Percentiles rank a stretch among this genome's conserved stretches.
Evolutionary conservation across 306 rosid species (phyloP).

Genomic region (Glycyrrhiza uralensis): DNA sequence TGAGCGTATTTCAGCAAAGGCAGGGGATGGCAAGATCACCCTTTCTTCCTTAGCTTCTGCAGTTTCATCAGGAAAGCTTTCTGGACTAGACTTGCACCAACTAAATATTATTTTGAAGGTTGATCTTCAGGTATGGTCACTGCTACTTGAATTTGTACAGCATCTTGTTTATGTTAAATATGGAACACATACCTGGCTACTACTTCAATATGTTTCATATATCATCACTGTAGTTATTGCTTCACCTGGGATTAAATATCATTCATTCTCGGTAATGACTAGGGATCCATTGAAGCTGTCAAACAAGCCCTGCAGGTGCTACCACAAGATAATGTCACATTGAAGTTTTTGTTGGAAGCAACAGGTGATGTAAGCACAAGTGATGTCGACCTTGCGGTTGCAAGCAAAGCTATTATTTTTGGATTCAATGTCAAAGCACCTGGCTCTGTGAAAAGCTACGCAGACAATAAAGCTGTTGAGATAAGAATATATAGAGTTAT

Average conservation of each 20-base stretch:
- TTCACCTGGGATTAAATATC: conserved; percentile 12
- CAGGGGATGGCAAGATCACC: conserved; percentile 95
- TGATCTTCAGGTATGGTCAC: conserved; percentile 85
- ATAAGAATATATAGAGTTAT: conserved; percentile 87
- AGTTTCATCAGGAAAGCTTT: conserved; percentile 70
- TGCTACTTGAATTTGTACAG: conserved; percentile 14
- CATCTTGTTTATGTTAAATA: conserved; percentile 9
- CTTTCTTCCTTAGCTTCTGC: conserved; percentile 99
- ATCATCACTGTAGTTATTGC: conserved; percentile 16
- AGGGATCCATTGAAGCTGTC: conserved; percentile 97
- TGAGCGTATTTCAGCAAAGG: conserved; percentile 92
- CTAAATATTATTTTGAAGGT: conserved; percentile 88
- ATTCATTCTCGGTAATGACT: conserved; percentile 20
- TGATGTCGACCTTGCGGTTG: conserved; percentile 92
- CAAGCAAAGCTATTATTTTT: conserved; percentile 81
- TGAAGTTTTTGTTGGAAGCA: conserved; percentile 89
- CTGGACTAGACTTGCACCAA: conserved; percentile 97
- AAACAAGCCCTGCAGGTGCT: conserved; percentile 91
- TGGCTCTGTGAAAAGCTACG: conserved; percentile 81
- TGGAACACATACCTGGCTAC: conserved; percentile 2
- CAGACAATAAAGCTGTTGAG: conserved; percentile 85
- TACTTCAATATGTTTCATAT: conserved; percentile 6
- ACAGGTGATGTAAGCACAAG: conserved; percentile 88
- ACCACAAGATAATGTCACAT: conserved; percentile 84
- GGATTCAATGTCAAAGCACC: conserved; percentile 83